Conservation (phyloP, 495 filamentous ascomycete genomes). For the Thermochaetoides thermophila region DNA sequence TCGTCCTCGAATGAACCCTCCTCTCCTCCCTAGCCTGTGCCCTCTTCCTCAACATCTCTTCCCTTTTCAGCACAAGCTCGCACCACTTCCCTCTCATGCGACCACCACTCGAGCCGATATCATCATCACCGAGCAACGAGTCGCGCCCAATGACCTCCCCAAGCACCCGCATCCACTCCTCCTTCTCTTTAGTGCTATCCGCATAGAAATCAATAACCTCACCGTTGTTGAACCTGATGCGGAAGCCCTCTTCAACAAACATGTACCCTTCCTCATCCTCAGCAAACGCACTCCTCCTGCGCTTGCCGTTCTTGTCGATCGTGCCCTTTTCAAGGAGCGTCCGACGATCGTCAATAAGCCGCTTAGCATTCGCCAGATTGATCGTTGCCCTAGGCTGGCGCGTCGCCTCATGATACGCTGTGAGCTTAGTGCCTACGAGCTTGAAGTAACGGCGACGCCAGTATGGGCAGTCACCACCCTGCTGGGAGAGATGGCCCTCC, state of each 20-base stretch:
- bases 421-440: constrained; percentile 76
- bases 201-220: constrained; percentile 98
- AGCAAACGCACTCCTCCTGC: constrained; percentile 86
- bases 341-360: constrained; percentile 85
- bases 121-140: constrained; percentile 24
- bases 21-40: constrained; percentile 23
- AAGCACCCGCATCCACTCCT: constrained; percentile 90
- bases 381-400: constrained; percentile 92
- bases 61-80: constrained; percentile 59
- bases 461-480: constrained; percentile 96
- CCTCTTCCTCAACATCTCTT: constrained; percentile 27
- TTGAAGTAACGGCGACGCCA: constrained; percentile 98
- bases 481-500: constrained; percentile 86
- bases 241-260: constrained; percentile 98
- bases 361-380: constrained; percentile 84
- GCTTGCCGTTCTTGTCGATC: constrained; percentile 54
- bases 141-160: constrained; percentile 62
- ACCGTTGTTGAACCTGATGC: constrained; percentile 92
- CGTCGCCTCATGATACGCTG: constrained; percentile 89
- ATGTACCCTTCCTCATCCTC: constrained; percentile 99
- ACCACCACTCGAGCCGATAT: constrained; percentile 25
- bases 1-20: constrained; percentile 36
- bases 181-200: constrained; percentile 70
- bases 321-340: constrained; percentile 68
- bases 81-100: constrained; percentile 56